Percentiles rank a stretch among this genome's conserved stretches.
Conservation (phyloP, 768 basidiomycete species). For the Lepiota brunneoincarnata region DNA sequence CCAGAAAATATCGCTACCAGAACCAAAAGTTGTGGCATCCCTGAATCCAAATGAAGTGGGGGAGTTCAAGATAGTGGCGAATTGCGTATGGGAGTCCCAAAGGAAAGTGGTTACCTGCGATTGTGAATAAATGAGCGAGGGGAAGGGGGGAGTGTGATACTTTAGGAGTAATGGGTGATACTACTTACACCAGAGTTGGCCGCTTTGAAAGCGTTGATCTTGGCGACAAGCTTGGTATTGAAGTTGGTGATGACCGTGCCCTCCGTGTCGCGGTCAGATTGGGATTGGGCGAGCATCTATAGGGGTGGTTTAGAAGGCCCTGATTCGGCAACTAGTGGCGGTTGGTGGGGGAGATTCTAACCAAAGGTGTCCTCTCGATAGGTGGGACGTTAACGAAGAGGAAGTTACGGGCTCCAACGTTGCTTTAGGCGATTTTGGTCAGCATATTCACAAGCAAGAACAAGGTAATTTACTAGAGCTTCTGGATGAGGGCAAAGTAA, state of each 20-base stretch:
- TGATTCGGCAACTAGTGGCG: background rate
- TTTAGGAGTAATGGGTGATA: background rate
- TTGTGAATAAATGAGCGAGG: background rate
- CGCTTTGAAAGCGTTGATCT: conserved; percentile 38
- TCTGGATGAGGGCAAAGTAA: conserved; percentile 29
- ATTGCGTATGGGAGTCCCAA: conserved; percentile 50
- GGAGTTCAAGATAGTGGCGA: conserved; percentile 45
- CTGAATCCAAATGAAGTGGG: conserved; percentile 53
- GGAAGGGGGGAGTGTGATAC: background rate
- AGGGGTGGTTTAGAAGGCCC: background rate
- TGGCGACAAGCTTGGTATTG: conserved; percentile 46
- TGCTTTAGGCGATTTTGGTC: conserved; percentile 24
- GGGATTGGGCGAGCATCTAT: conserved; percentile 47
- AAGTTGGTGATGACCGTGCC: conserved; percentile 47
- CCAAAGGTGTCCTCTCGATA: conserved; percentile 41
- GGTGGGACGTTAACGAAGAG: conserved; percentile 44
- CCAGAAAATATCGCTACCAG: conserved; percentile 47
- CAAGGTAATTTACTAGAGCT: conserved; percentile 8
- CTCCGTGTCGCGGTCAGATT: conserved; percentile 36
- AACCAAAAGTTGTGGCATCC: conserved; percentile 48
- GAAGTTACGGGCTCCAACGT: conserved; percentile 55
- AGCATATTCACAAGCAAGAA: background rate
- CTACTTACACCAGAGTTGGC: conserved; percentile 43
- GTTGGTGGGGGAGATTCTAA: conserved; percentile 14
- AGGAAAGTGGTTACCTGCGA: conserved; percentile 42